Base-by-base conservation (phyloP, 148 eudicot genomes). In the Cornus controversa region DNA sequence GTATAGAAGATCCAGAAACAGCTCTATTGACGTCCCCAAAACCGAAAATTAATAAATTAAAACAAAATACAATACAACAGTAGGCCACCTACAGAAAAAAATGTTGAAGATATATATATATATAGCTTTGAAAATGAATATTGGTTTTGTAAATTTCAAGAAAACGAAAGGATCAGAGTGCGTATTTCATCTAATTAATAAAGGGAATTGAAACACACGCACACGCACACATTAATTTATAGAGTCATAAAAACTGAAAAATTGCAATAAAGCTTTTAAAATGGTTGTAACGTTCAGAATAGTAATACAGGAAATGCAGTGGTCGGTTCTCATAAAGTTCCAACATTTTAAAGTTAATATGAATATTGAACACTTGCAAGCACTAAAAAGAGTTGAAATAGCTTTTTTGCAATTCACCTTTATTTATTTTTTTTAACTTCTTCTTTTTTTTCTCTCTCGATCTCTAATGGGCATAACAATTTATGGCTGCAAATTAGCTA, bases 231-330 rank as follows among this genome's bases (percentile, higher is more conserved):
- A 20, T 60, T 20, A 40, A 60, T 18, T 6, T n/a, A 0, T 22
- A 60, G 25, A 5, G 1, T 60, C 64, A n/a, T 60, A 60, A 60
- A 18, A 60, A 3, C 24, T 60, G 23, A 7, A 57, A 27, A 15
- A 47, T 76, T 42, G 71, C 70, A 40, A 63, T 24, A 40, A 67
- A 76, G 73, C 64, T n/a, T 60, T 53, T 20, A 54, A 57, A 42
- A 50, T 22, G 29, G 20, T 31, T n/a, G n/a, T 76, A 76, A 66
- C 5, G 47, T 4, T 65, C 9, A 29, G 2, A 66, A 27, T 27
- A 25, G 4, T 31, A 27, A 13, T 14, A 3, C 5, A 66, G 8
- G 37, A 15, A 67, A 6, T 29, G 13, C 18, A 66, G 23, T 25
- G 68, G 36, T 66, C 68, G 15, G 20, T 18, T 60, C 64, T 31